phyloP scores from a whole-genome alignment of 2,329 filamentous ascomycete genomes.

The Triangularia setosa region DNA sequence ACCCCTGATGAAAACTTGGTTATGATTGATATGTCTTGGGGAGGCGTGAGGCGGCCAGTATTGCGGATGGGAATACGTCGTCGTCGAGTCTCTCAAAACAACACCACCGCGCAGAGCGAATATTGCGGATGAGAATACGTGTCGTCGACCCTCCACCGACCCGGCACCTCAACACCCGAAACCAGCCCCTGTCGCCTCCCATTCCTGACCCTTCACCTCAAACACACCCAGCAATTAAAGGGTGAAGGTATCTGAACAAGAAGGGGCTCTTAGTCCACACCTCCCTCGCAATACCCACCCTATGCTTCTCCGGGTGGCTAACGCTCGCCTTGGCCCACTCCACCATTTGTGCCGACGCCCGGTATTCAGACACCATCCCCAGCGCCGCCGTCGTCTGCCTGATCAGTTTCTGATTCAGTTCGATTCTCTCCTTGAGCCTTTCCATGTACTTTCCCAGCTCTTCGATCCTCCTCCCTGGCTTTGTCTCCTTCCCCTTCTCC shows the following conservation, averaged over 20 bases:
- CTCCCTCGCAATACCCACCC: too few relatives aligned
- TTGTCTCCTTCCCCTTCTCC: neutral
- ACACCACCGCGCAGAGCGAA: neutral
- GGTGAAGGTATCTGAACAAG: too few relatives aligned
- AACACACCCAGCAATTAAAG: too few relatives aligned
- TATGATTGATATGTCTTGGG: neutral
- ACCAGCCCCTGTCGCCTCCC: neutral
- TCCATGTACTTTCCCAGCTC: neutral
- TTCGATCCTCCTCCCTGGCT: neutral
- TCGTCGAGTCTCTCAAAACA: neutral
- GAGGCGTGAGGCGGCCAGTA: neutral
- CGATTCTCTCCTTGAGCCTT: neutral
- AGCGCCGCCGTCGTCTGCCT: neutral
- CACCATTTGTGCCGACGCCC: too few relatives aligned
- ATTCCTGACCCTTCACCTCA: neutral
- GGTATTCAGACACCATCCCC: too few relatives aligned
- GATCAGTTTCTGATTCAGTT: neutral
- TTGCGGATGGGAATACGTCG: neutral
- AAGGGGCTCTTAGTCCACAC: too few relatives aligned
- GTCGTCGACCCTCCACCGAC: neutral
- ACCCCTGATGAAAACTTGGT: neutral
- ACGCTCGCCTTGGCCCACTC: too few relatives aligned
- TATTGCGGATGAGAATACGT: neutral
- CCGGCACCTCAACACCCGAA: neutral
- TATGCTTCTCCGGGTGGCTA: too few relatives aligned